phyloP scores from a whole-genome alignment of 768 basidiomycete species.

The Myochromella boudieri region DNA sequence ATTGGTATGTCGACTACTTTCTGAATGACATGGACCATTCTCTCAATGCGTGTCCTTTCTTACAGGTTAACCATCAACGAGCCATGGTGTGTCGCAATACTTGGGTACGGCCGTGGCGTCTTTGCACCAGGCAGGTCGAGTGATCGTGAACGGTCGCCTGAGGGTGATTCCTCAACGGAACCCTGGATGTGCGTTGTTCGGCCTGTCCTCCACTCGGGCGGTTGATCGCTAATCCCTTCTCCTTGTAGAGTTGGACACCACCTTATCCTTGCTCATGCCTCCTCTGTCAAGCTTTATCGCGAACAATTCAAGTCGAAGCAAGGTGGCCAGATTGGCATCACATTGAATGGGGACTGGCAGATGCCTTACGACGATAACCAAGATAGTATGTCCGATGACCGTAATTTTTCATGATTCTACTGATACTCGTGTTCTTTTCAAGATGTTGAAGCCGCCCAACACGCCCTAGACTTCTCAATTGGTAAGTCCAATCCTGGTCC shows the following conservation, averaged over 20 bases:
- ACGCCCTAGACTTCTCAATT: conserved; percentile 70
- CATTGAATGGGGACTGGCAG: conserved; percentile 74
- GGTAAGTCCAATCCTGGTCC: conserved; percentile 38
- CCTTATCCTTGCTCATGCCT: conserved; percentile 68
- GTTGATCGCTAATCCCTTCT: conserved; percentile 7
- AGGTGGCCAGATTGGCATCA: conserved; percentile 74
- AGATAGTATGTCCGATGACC: conserved; percentile 49
- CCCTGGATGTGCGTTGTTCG: conserved; percentile 60
- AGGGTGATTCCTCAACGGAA: conserved; percentile 65
- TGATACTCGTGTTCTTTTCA: not conserved
- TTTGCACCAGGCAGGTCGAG: conserved; percentile 74
- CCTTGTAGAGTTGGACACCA: conserved; percentile 58
- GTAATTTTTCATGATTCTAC: not conserved
- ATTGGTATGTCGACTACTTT: conserved; percentile 49
- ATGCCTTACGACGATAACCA: conserved; percentile 70
- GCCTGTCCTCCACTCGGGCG: not conserved
- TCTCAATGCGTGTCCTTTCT: conserved; percentile 15
- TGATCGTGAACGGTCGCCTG: conserved; percentile 56
- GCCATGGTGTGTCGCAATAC: conserved; percentile 68
- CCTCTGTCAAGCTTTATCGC: conserved; percentile 65
- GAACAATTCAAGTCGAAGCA: conserved; percentile 63
- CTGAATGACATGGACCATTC: conserved; percentile 16
- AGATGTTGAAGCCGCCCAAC: conserved; percentile 72
- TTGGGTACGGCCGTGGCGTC: conserved; percentile 70
- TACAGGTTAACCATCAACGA: conserved; percentile 73